Evolutionary conservation across 2,329 filamentous ascomycete genomes (phyloP), one percentile per base, ranked within the genome.

Genomic region (Cordyceps farinosa): DNA sequence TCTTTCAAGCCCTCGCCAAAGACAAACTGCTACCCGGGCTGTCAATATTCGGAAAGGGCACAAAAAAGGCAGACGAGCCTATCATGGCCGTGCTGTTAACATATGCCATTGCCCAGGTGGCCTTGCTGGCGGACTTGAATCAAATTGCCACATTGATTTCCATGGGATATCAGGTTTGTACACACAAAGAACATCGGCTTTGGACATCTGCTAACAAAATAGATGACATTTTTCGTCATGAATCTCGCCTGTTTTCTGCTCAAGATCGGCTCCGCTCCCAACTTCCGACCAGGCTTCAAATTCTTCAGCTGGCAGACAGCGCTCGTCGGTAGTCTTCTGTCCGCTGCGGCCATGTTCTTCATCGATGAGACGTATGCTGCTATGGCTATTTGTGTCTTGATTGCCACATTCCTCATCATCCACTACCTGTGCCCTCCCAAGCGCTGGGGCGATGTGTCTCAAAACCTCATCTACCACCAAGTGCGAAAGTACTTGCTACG

Each of bases 261-360:
- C 62, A 94, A 94, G 73, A 89, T 96, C 63, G 89, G 91, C 1
- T 94, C 92, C 1, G 92, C 92, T 0, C 92, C 92, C 4, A 96
- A 96, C 71, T 96, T 96, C 69, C 83, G 92, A 30, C 92, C 92
- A 0, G 91, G 90, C 0, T 96, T 96, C 75, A 90, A 91, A 71
- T 94, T 93, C 71, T 96, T 96, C 77, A 93, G 87, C 66, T 93
- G 90, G 88, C 86, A 92, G 72, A 94, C 91, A 5, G 92, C 92
- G 2, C 84, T 89, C 5, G 75, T 85, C 3, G 92, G 92, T 5
- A 87, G 90, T 8, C 69, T 95, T n/a, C 79, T 89, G 17, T 94
- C 91, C 30, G 90, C 89, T 0, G 83, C 83, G 2, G 91, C 90
- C 67, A 96, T 96, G 92, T 93, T 96, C 73, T 95, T 96, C 72